phyloP scores from a whole-genome alignment of 2,329 filamentous ascomycete species.

The Exophiala aquamarina region DNA sequence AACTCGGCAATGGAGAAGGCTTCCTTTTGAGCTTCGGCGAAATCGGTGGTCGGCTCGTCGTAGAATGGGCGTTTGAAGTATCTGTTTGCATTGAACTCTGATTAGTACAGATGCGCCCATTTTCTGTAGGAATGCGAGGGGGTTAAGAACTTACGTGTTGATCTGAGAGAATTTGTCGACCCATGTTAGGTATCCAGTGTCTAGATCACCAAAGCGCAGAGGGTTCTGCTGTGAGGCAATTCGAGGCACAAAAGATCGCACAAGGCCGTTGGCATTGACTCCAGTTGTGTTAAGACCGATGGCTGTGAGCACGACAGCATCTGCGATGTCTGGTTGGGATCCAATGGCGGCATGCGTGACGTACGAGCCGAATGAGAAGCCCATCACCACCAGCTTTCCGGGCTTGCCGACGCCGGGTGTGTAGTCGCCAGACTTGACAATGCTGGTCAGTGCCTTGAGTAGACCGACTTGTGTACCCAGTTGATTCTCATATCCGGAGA shows the following conservation, averaged over 20 bases:
- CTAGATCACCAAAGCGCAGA: constrained; percentile 14
- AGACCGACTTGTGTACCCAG: constrained; percentile 25
- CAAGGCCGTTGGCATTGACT: constrained; percentile 19
- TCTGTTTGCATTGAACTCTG: background rate
- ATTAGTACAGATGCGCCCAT: no score
- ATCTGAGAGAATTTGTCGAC: constrained; percentile 29
- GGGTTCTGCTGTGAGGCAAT: constrained; percentile 14
- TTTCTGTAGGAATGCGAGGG: no score
- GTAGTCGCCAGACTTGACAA: constrained; percentile 24
- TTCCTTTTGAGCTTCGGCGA: constrained; percentile 25
- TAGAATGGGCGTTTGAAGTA: constrained; percentile 27
- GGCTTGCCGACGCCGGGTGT: constrained; percentile 22
- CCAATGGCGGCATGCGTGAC: constrained; percentile 27
- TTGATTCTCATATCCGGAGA: constrained; percentile 26
- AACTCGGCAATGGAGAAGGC: constrained; percentile 27
- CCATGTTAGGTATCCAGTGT: constrained; percentile 32
- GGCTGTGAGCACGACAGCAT: constrained; percentile 27
- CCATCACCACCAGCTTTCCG: constrained; percentile 27
- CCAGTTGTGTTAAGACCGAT: constrained; percentile 25
- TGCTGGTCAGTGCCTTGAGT: constrained; percentile 22
- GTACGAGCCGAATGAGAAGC: constrained; percentile 32
- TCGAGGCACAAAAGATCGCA: constrained; percentile 16
- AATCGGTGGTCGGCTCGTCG: constrained; percentile 22
- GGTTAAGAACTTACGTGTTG: constrained; percentile 26
- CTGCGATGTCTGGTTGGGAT: constrained; percentile 14